A percentile compares a stretch with the other conserved stretches of the same genome.
Evolutionary conservation across 2,329 filamentous ascomycete species (phyloP).

Genomic region (Cladobotryum protrusum): DNA sequence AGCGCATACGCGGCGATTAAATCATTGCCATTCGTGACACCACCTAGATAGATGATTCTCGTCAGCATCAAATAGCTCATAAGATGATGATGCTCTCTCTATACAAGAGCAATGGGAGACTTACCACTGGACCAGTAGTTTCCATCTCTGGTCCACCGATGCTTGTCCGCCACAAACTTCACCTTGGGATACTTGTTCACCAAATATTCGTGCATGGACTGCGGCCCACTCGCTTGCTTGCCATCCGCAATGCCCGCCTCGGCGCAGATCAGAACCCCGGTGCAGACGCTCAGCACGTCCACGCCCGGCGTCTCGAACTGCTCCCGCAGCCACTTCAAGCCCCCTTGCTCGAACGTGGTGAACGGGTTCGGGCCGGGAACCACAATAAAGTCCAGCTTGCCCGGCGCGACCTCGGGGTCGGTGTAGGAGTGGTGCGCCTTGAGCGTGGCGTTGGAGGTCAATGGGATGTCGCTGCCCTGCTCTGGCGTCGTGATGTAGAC

Average conservation of each 20-base stretch:
- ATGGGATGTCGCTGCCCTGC: conserved; percentile 29
- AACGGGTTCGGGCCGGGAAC: conserved; percentile 45
- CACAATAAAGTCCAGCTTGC: conserved; percentile 44
- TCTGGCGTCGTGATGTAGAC: conserved; percentile 39
- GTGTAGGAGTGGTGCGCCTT: conserved; percentile 37
- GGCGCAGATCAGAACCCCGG: conserved; percentile 43
- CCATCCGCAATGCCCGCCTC: conserved; percentile 43
- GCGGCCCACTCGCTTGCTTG: conserved; percentile 40
- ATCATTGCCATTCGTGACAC: conserved; percentile 51
- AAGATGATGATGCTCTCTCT: too few species aligned
- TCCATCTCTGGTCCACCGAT: conserved; percentile 46
- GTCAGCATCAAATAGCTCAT: neutral
- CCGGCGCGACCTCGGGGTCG: conserved; percentile 42
- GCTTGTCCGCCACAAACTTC: conserved; percentile 38
- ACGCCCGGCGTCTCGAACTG: conserved; percentile 34
- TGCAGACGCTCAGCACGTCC: conserved; percentile 48
- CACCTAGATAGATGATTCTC: conserved; percentile 29
- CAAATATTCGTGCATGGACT: conserved; percentile 36
- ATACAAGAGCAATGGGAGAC: conserved; percentile 20
- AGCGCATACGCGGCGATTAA: conserved; percentile 47
- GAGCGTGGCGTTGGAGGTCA: conserved; percentile 36
- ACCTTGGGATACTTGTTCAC: conserved; percentile 31
- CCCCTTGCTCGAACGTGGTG: conserved; percentile 24
- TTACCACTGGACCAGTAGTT: conserved; percentile 50
- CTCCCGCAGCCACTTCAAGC: conserved; percentile 35